phyloP scores from a whole-genome alignment of 176 grass and related monocot species.

The Oryza longistaminata region DNA sequence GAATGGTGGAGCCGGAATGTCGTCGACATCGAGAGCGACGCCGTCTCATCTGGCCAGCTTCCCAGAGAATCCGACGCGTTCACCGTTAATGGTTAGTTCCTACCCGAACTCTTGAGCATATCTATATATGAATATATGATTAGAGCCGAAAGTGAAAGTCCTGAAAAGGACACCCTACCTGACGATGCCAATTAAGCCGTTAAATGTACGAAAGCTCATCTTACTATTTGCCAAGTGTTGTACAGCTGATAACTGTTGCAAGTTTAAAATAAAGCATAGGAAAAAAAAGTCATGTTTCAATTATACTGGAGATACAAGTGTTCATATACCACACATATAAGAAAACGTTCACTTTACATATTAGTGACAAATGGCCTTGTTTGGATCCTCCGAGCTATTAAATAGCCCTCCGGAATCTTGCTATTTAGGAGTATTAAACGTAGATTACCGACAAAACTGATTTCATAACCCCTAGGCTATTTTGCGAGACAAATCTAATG shows the following conservation, averaged over 20 bases:
- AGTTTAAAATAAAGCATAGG: constrained; percentile 15
- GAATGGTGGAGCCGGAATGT: constrained; percentile 69
- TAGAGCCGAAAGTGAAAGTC: constrained; percentile 28
- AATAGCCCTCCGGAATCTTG: no score
- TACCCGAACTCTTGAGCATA: constrained; percentile 15
- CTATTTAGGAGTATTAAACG: no score
- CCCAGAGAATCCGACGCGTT: constrained; percentile 52
- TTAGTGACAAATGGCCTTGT: not conserved
- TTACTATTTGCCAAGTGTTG: constrained; percentile 8
- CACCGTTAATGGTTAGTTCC: constrained; percentile 53
- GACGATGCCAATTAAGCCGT: constrained; percentile 7
- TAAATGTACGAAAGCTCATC: not conserved
- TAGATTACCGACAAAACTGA: no score
- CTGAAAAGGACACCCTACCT: constrained; percentile 47
- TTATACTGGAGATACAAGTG: no score
- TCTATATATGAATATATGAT: not conserved
- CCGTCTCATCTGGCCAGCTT: constrained; percentile 38
- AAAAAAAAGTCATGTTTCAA: not conserved
- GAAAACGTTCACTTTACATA: not conserved
- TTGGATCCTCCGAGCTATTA: no score
- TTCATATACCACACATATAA: not conserved
- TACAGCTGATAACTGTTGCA: not conserved
- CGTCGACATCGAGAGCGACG: constrained; percentile 49
- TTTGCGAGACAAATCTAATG: no score
- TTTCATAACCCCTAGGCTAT: no score